Evolutionary conservation across 306 rosid genomes (phyloP), one percentile per base, ranked within the genome.

Genomic region (Rosa multiflora): DNA sequence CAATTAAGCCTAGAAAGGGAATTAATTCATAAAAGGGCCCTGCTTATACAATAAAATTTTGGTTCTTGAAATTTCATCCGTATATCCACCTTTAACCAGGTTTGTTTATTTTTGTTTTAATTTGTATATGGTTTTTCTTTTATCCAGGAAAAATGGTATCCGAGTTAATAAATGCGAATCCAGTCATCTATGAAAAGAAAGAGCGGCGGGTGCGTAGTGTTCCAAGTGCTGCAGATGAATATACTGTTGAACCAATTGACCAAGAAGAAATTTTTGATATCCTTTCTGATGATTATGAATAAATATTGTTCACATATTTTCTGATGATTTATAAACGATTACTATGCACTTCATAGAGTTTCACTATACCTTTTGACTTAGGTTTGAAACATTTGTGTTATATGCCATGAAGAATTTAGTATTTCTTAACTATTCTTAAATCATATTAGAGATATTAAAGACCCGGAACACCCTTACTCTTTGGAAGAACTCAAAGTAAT

Each of bases 401-500:
- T 32, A 40, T 8, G 14, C 40, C 46, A 40, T 37, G 53, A 39
- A 43, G 20, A 39, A 18, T n/a, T 66, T 76, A 51, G 47, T 47
- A 75, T 83, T 78, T 70, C 96, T 93, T 95, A 75, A 90, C 87
- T 29, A 71, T 82, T 91, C 89, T 74, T 78, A 95, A 75, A 95
- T 89, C 97, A 88, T 89, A 77, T 93, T 81, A 90, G 96, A 86
- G 98, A 91, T 88, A 91, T 95, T 64, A 93, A 91, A 89, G 99
- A 96, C 78, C 99, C 97, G 1, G 96, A 93, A 77, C 93, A 93
- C 48, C 97, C 97, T 0, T 90, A 93, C 83, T 95, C 99, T 40
- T 83, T 93, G 88, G 98, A 95, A 80, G 97, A 95, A 90, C 99
- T 95, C 82, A 91, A 93, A 84, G 98, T 95, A 69, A 90, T 96